Percentiles rank a stretch among this genome's conserved stretches.
These are phyloP conservation scores for Cladophialophora exuberans DNA, from an alignment of 2,329 filamentous ascomycete species.

Conservation along the genomic window DNA sequence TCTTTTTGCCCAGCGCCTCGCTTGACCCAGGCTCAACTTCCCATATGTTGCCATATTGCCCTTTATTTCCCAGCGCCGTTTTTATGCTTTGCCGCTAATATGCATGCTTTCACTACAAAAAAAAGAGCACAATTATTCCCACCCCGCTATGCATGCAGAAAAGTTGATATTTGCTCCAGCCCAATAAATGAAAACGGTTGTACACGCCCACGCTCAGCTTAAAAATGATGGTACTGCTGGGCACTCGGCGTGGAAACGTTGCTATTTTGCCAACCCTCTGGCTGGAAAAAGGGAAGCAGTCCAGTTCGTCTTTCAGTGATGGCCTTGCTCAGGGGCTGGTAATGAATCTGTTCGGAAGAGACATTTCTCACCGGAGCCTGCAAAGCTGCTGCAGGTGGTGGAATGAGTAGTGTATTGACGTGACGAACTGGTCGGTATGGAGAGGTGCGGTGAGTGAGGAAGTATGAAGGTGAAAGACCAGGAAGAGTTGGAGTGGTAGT, in stretches of 20 bases:
- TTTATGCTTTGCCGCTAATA: conserved; percentile 19
- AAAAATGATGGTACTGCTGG: conserved; percentile 29
- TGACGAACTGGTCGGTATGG: conserved; percentile 90
- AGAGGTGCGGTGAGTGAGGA: conserved; percentile 84
- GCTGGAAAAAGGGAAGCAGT: conserved; percentile 63
- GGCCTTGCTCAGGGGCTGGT: conserved; percentile 74
- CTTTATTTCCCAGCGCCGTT: conserved; percentile 12
- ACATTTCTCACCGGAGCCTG: conserved; percentile 71
- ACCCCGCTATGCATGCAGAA: conserved; percentile 27
- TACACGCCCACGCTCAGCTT: not conserved
- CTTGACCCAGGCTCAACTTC: not conserved
- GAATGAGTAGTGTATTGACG: conserved; percentile 88
- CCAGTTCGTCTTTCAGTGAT: conserved; percentile 68
- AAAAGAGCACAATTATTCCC: conserved; percentile 5
- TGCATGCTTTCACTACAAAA: not conserved
- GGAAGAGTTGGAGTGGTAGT: conserved; percentile 61
- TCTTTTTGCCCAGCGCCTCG: conserved; percentile 6
- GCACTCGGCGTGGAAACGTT: conserved; percentile 30
- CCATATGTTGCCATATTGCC: conserved; percentile 12
- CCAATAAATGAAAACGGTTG: not conserved
- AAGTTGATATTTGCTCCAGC: not conserved
- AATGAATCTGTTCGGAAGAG: conserved; percentile 75
- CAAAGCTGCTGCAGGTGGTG: conserved; percentile 77
- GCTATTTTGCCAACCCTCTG: conserved; percentile 46
- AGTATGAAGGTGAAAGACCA: conserved; percentile 83